phyloP scores from a whole-genome alignment of 1,284 basidiomycete species.

The Apiotrichum laibachii region DNA sequence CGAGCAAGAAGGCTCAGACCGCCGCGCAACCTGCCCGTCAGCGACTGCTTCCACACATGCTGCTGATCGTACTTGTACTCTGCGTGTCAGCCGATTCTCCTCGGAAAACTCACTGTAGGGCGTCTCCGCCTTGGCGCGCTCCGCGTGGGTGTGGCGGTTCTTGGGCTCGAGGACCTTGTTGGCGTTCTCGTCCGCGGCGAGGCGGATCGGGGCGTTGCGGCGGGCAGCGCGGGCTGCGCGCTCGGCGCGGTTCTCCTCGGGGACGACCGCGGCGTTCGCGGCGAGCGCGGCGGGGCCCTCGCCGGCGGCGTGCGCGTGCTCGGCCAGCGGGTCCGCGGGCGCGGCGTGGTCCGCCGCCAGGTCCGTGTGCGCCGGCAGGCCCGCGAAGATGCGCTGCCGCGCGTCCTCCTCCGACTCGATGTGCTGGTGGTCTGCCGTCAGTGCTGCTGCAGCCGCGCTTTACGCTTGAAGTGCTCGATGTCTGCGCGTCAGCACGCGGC shows the following conservation, averaged over 20 bases:
- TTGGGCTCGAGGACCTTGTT: constrained; percentile 3
- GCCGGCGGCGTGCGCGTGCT: constrained; percentile 42
- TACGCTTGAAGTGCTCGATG: constrained; percentile 46
- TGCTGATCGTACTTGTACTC: constrained; percentile 1
- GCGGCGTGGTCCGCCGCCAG: constrained; percentile 42
- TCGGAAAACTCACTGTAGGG: constrained; percentile 47
- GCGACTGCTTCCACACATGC: neutral
- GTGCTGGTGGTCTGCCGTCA: constrained; percentile 71
- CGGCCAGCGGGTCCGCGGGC: constrained; percentile 40
- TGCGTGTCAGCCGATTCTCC: neutral
- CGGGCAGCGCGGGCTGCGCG: constrained; percentile 1
- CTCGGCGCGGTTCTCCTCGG: constrained; percentile 1
- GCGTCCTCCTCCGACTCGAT: constrained; percentile 78
- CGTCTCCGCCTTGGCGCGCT: constrained; percentile 41
- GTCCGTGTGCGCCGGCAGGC: constrained; percentile 38
- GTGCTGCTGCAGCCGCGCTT: neutral
- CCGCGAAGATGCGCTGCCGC: constrained; percentile 49
- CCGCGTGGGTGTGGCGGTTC: constrained; percentile 24
- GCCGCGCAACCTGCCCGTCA: constrained; percentile 33
- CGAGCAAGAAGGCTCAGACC: no score
- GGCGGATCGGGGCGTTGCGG: constrained; percentile 4
- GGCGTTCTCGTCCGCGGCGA: constrained; percentile 15
- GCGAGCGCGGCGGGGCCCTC: constrained; percentile 32
- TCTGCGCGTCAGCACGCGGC: constrained; percentile 30
- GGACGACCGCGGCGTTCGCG: neutral